Percentiles rank a stretch among this genome's conserved stretches.
These are phyloP conservation scores for Biscogniauxia mediterranea DNA, from an alignment of 2,329 filamentous ascomycete species.

Conservation along the genomic window DNA sequence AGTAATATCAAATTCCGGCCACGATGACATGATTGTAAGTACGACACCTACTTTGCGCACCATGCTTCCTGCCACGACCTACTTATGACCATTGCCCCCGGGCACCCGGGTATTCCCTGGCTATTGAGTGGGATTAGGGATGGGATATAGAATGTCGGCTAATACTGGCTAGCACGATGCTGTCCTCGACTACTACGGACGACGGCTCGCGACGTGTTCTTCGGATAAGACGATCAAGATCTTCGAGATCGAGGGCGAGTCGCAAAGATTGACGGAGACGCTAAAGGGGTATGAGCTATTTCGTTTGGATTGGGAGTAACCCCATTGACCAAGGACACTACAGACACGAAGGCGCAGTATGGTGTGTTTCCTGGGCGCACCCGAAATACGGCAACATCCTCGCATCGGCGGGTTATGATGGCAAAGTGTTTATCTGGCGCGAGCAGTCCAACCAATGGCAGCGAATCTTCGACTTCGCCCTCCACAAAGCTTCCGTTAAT, in stretches of 20 bases:
- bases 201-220: conserved; percentile 92
- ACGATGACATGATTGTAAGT: conserved; percentile 99
- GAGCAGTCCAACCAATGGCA: conserved; percentile 78
- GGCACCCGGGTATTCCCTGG: no score
- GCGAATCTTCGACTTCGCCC: conserved; percentile 86
- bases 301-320: conserved; percentile 1
- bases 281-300: conserved; percentile 73
- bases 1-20: conserved; percentile 80
- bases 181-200: conserved; percentile 96
- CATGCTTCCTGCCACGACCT: neutral
- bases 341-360: conserved; percentile 95
- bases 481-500: conserved; percentile 96
- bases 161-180: conserved; percentile 75
- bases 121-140: neutral
- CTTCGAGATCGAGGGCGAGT: conserved; percentile 93
- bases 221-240: conserved; percentile 99
- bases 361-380: conserved; percentile 97
- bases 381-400: conserved; percentile 98
- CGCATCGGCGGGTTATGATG: conserved; percentile 92
- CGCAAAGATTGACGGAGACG: conserved; percentile 86
- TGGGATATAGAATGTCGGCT: conserved; percentile 17
- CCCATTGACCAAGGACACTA: conserved; percentile 19
- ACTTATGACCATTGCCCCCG: conserved; percentile 2
- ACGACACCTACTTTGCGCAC: conserved; percentile 5
- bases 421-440: conserved; percentile 98